Conservation (phyloP, 163 green algal species). For the Volvox carteri region DNA sequence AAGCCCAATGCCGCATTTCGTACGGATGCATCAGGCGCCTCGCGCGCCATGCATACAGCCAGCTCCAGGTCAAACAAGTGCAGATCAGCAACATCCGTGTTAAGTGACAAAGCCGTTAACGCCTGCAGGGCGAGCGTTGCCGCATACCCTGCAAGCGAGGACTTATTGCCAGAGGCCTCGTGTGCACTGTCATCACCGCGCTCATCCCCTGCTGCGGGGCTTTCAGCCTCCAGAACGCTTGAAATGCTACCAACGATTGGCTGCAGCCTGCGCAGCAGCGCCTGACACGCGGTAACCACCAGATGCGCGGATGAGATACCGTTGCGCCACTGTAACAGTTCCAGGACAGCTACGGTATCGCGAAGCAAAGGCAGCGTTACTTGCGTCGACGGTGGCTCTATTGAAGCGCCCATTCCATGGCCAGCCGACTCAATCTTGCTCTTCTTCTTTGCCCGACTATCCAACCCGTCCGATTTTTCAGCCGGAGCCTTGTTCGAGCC, state of each 20-base stretch:
- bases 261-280: constrained; percentile 59
- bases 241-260: constrained; percentile 62
- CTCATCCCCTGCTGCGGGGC: neutral
- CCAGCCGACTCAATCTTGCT: constrained; percentile 22
- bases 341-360: constrained; percentile 67
- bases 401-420: no score
- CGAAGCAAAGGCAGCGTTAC: no score
- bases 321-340: constrained; percentile 86
- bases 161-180: constrained; percentile 9
- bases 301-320: constrained; percentile 49
- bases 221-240: neutral
- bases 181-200: neutral
- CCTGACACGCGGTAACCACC: constrained; percentile 43
- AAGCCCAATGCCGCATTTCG: constrained; percentile 80
- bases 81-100: neutral
- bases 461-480: no score
- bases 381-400: no score
- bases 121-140: constrained; percentile 73
- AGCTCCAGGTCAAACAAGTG: constrained; percentile 66
- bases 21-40: constrained; percentile 72
- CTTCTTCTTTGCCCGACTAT: constrained; percentile 37
- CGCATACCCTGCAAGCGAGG: constrained; percentile 69
- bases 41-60: constrained; percentile 70
- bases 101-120: constrained; percentile 60
- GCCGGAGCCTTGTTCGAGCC: no score